Evolutionary conservation across 371 early-diverging fungal species (phyloP), one percentile per base, ranked within the genome.

Genomic region (Choanephora cucurbitarum): DNA sequence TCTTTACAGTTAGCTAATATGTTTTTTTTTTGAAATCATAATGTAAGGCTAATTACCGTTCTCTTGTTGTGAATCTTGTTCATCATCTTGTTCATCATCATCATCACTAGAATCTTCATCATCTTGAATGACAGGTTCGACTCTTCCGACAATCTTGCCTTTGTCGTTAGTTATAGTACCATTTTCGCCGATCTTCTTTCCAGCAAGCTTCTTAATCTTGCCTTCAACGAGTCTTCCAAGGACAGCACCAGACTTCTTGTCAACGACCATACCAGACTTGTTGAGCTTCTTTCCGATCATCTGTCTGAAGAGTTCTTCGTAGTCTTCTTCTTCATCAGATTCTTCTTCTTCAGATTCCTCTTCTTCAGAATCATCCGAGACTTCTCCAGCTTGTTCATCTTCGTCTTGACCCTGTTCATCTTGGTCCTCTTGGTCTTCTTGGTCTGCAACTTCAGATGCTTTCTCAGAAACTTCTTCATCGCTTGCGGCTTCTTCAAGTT

Each of bases 241-340:
- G 10, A 56, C 34, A 44, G 17, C 13, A 31, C 65, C 65, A 8
- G 64, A 40, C 17, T 64, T 58, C 24, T 52, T 59, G 28, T 64
- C 52, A 44, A 58, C 42, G 14, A 59, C 65, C 5, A 45, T 4
- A 37, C 65, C 65, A 9, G 41, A 19, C 18, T 64, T 55, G 31
- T 56, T 64, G 15, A 64, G 52, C 13, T 60, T 64, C 34, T 60
- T 55, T 22, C 65, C 65, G 14, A 59, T 19, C 34, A 62, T 33
- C 14, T 46, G 24, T 23, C 45, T 41, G 21, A 56, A 62, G 1
- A 59, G 43, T 17, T 51, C 52, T 47, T 64, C 56, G 11, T 37
- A 33, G 3, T 58, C 45, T 13, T 50, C 55, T 10, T 61, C 62
- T 0, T 42, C 41, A 14, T 55, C 55, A 8, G 33, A 23, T 10